Base-by-base conservation (phyloP, 768 basidiomycete genomes). In the Leccinum broughii region DNA sequence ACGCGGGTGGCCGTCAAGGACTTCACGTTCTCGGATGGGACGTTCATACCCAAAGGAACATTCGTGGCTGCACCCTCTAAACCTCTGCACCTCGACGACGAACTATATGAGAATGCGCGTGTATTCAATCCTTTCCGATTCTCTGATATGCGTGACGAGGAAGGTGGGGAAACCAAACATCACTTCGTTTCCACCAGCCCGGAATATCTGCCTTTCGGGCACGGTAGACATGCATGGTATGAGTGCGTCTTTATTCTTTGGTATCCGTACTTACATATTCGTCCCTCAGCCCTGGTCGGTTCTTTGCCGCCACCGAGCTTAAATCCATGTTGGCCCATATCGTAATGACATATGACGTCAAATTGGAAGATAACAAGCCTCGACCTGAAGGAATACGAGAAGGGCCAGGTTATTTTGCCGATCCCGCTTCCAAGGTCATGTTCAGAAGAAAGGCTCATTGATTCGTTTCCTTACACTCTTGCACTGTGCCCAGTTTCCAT, bases 41-140 rank as follows among this genome's bases (percentile, higher is more conserved):
- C 76, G 3, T 53, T 24, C 10, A 52, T 52, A 32, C 51, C 51
- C 26, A 52, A 35, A n/a, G 51, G 51, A n/a, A 68, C 69, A 4
- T 65, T 66, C 37, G 30, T 78, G 2, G 61, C 72, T 3, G 66
- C 66, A 22, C 68, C 75, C 9, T 59, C 67, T 9, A 60, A 65
- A 32, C 66, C 69, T 17, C 48, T 68, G 4, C 73, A 75, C 52
- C 60, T 39, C 52, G 68, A 69, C 39, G 50, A 53, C 0, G 39
- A 53, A 13, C 3, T 57, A 17, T 79, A 81, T 50, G 61, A 73
- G 8, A 69, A 77, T 30, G 64, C 80, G 2, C 24, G 70, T 2
- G 60, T 56, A 8, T 80, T 86, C 60, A 76, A 83, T 44, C 78
- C 78, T 0, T 82, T 80, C 69, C 80, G 84, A 17, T 85, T 83